These are phyloP conservation scores for Lonicera japonica DNA, from an alignment of 129 eudicot species.

Conservation along the genomic window DNA sequence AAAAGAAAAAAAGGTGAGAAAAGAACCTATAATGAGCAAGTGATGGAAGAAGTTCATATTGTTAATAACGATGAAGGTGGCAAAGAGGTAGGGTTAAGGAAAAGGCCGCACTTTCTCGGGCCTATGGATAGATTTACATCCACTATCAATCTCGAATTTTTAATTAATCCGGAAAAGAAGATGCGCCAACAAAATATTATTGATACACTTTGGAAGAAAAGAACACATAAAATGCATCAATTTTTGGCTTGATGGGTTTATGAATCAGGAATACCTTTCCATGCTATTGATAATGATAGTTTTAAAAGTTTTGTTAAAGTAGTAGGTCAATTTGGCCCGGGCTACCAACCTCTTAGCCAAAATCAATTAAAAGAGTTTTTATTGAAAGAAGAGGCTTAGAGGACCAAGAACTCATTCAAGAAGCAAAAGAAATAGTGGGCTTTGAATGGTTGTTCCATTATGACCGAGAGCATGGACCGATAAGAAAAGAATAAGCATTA, in stretches of 20 bases:
- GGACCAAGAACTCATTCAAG: neutral
- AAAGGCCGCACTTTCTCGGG: neutral
- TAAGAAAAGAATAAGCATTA: conserved; percentile 13
- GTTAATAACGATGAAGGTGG: neutral
- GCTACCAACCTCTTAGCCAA: neutral
- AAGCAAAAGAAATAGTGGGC: conserved; percentile 19
- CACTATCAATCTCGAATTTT: neutral
- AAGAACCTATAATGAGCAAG: too few relatives aligned
- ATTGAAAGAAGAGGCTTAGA: conserved; percentile 2
- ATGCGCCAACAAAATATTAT: neutral
- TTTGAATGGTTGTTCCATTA: conserved; percentile 5
- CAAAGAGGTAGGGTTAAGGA: neutral
- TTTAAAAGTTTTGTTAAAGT: neutral
- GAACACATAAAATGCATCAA: neutral
- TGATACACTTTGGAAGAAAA: conserved; percentile 3
- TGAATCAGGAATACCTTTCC: neutral
- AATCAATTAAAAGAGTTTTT: neutral
- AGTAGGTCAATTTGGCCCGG: neutral
- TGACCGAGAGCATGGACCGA: conserved; percentile 14
- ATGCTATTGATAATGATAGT: conserved; percentile 1
- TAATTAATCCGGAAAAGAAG: neutral
- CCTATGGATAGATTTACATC: neutral
- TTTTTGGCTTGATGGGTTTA: neutral
- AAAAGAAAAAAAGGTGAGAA: neutral
- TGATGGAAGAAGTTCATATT: neutral